Evolutionary conservation across 345 rosid genomes (phyloP).

Genomic region (Carallia pectinifolia): DNA sequence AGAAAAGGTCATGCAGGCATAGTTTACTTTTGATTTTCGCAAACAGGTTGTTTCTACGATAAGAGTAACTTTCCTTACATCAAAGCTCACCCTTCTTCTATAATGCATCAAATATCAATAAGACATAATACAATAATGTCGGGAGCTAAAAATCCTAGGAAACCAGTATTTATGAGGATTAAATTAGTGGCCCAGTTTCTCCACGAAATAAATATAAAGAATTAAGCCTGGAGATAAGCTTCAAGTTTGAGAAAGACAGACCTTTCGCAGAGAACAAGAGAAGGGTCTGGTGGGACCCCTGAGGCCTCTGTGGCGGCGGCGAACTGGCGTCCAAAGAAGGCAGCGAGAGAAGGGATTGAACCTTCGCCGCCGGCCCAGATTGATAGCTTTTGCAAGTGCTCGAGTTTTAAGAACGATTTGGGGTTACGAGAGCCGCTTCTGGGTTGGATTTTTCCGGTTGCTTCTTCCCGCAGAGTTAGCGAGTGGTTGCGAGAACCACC

Average conservation of each 20-base stretch:
- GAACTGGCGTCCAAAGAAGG: constrained; percentile 56
- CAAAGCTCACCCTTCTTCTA: too few species aligned
- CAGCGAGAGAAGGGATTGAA: constrained; percentile 56
- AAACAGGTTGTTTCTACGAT: too few species aligned
- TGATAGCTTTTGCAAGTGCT: constrained; percentile 68
- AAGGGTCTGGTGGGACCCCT: constrained; percentile 48
- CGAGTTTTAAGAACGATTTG: constrained; percentile 53
- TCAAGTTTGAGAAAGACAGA: constrained; percentile 12
- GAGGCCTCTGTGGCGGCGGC: constrained; percentile 50
- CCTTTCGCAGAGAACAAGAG: constrained; percentile 54
- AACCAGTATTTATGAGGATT: too few species aligned
- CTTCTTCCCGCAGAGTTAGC: constrained; percentile 38
- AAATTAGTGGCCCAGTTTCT: too few species aligned
- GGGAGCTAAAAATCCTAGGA: too few species aligned
- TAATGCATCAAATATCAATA: too few species aligned
- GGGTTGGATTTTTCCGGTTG: constrained; percentile 33
- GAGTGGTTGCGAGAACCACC: constrained; percentile 13
- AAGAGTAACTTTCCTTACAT: too few species aligned
- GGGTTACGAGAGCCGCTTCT: constrained; percentile 27
- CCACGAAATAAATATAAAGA: background rate
- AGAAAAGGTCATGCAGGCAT: too few species aligned
- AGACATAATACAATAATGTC: too few species aligned
- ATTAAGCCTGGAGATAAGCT: too few species aligned
- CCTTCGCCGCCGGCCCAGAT: constrained; percentile 59
- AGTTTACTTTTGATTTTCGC: too few species aligned